Conservation (phyloP, 805 yeast species). For the Ogataea angusta region DNA sequence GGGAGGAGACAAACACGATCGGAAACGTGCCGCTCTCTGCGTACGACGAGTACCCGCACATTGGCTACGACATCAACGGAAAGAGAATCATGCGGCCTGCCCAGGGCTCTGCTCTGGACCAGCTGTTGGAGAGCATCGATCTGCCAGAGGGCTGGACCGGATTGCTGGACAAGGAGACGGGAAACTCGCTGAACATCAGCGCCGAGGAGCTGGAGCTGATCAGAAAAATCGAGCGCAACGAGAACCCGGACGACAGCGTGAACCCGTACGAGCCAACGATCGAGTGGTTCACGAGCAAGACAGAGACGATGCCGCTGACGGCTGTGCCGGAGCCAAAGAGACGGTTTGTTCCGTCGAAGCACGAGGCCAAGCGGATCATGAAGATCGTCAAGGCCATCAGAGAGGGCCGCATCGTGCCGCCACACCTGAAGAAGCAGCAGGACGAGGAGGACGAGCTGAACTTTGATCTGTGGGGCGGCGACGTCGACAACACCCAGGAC, state of each 20-base stretch:
- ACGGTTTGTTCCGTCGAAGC: slow-evolving; percentile 93
- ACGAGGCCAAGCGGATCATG: slow-evolving; percentile 95
- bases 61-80: slow-evolving; percentile 96
- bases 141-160: slow-evolving; percentile 99
- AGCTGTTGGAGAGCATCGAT: slow-evolving; percentile 83
- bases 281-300: slow-evolving; percentile 90
- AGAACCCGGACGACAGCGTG: slow-evolving; percentile 72
- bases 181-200: slow-evolving; percentile 74
- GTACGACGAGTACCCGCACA: slow-evolving; percentile 95
- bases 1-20: slow-evolving; percentile 76
- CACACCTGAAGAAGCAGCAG: slow-evolving; percentile 50
- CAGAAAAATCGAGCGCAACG: slow-evolving; percentile 78
- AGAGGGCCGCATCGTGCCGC: slow-evolving; percentile 89
- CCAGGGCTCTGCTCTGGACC: slow-evolving; percentile 90
- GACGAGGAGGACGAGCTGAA: slow-evolving; percentile 48
- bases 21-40: slow-evolving; percentile 93
- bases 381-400: slow-evolving; percentile 94
- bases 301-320: slow-evolving; percentile 85
- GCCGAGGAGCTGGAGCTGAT: slow-evolving; percentile 88
- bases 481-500: slow-evolving; percentile 53
- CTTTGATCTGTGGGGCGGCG: slow-evolving; percentile 86
- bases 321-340: slow-evolving; percentile 97
- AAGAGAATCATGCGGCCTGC: slow-evolving; percentile 99
- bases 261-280: slow-evolving; percentile 92
- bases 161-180: slow-evolving; percentile 83